Conservation (phyloP, 345 rosid species). For the Lepidium didymum region DNA sequence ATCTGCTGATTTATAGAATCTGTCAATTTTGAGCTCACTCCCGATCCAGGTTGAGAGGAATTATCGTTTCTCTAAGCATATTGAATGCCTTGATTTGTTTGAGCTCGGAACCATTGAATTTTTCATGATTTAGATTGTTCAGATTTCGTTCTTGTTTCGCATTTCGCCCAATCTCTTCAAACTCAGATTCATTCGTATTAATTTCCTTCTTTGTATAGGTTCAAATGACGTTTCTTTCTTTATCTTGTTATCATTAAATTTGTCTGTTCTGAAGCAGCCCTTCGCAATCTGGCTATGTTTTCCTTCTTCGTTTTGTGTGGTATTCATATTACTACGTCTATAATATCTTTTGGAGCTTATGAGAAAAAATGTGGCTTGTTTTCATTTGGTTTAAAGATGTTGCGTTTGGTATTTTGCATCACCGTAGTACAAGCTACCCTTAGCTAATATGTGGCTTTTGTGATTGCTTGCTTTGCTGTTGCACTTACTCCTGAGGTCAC, state of each 20-base stretch:
- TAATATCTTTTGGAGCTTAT: background rate
- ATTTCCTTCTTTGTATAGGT: background rate
- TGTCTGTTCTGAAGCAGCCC: background rate
- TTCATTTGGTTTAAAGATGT: background rate
- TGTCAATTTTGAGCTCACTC: constrained; percentile 6
- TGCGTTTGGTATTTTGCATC: background rate
- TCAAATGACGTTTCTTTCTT: background rate
- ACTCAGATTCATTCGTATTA: constrained; percentile 10
- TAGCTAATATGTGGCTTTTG: background rate
- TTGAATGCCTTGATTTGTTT: background rate
- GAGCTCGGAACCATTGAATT: background rate
- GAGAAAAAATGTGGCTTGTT: background rate
- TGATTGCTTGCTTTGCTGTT: background rate
- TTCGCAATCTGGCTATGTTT: background rate
- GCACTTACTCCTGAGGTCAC: background rate
- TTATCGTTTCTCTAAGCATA: background rate
- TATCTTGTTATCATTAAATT: background rate
- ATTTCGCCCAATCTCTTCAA: background rate
- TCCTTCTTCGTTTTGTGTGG: background rate
- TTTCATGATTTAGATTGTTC: background rate
- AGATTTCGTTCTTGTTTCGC: background rate
- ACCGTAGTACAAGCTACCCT: background rate
- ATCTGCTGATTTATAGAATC: background rate
- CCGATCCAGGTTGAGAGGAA: background rate
- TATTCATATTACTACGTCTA: background rate